Conservation (phyloP, 768 basidiomycete genomes). For the Hericium coralloides region DNA sequence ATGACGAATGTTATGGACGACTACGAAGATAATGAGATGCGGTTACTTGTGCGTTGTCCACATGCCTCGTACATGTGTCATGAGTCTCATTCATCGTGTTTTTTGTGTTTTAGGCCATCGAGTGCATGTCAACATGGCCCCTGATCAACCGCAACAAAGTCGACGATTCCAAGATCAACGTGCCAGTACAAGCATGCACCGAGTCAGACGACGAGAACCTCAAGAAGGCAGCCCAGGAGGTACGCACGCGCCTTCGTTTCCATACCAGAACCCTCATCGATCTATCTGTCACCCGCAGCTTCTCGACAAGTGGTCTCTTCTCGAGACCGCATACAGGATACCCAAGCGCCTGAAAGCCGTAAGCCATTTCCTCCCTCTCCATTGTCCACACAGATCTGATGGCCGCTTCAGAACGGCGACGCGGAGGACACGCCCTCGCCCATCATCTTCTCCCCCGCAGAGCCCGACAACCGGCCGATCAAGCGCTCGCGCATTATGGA, state of each 20-base stretch:
- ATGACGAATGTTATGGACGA: conserved; percentile 88
- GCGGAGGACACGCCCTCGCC: conserved; percentile 11
- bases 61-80: background rate
- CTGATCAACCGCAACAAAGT: conserved; percentile 85
- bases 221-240: conserved; percentile 53
- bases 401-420: conserved; percentile 19
- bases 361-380: conserved; percentile 8
- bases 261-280: background rate
- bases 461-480: conserved; percentile 11
- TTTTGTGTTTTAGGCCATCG: conserved; percentile 37
- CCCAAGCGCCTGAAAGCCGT: conserved; percentile 55
- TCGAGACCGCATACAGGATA: conserved; percentile 80
- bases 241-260: conserved; percentile 20
- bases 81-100: background rate
- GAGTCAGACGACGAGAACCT: conserved; percentile 49
- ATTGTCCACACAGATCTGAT: background rate
- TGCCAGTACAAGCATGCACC: conserved; percentile 47
- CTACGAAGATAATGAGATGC: conserved; percentile 56
- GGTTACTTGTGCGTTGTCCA: conserved; percentile 47
- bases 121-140: conserved; percentile 72
- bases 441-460: background rate
- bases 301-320: conserved; percentile 67
- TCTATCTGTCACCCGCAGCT: conserved; percentile 35
- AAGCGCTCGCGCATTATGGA: conserved; percentile 17
- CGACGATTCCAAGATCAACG: conserved; percentile 61